These are phyloP conservation scores for Phytophthora uliginosa DNA, from an alignment of 352 stramenopile genomes.

Conservation along the genomic window DNA sequence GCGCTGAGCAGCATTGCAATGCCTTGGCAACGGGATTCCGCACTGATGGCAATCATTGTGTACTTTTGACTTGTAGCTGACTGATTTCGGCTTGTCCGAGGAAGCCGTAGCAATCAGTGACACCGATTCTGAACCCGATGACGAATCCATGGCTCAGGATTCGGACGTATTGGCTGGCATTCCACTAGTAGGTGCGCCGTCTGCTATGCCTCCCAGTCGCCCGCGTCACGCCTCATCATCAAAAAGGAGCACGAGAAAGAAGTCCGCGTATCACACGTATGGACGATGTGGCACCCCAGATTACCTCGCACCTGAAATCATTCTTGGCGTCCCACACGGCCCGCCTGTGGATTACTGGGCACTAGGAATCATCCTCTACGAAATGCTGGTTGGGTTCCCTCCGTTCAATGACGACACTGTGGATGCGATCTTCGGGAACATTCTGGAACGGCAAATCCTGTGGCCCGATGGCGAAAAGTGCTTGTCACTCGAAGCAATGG, in stretches of 20 bases:
- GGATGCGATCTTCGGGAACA: constrained; percentile 90
- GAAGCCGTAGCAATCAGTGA: constrained; percentile 64
- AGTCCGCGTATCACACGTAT: constrained; percentile 67
- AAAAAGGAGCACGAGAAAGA: constrained; percentile 50
- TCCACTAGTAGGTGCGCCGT: constrained; percentile 4
- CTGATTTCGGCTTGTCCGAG: constrained; percentile 89
- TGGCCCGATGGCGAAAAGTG: constrained; percentile 92
- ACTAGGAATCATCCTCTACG: constrained; percentile 93
- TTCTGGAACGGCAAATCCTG: constrained; percentile 84
- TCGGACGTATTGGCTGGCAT: constrained; percentile 7
- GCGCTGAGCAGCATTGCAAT: constrained; percentile 8
- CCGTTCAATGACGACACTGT: constrained; percentile 93
- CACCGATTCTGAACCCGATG: constrained; percentile 42
- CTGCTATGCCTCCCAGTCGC: constrained; percentile 2
- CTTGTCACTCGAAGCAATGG: constrained; percentile 81
- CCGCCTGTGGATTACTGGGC: constrained; percentile 92
- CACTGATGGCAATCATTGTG: constrained; percentile 7
- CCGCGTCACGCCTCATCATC: constrained; percentile 22
- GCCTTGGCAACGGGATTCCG: background rate
- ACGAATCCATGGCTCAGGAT: constrained; percentile 33
- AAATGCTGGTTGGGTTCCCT: constrained; percentile 91
- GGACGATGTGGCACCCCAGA: constrained; percentile 89
- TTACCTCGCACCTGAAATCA: constrained; percentile 92
- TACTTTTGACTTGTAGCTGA: constrained; percentile 58
- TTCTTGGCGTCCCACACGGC: constrained; percentile 74